Base-by-base conservation (phyloP, 2,329 filamentous ascomycete species). In the Dendryphion nanum region DNA sequence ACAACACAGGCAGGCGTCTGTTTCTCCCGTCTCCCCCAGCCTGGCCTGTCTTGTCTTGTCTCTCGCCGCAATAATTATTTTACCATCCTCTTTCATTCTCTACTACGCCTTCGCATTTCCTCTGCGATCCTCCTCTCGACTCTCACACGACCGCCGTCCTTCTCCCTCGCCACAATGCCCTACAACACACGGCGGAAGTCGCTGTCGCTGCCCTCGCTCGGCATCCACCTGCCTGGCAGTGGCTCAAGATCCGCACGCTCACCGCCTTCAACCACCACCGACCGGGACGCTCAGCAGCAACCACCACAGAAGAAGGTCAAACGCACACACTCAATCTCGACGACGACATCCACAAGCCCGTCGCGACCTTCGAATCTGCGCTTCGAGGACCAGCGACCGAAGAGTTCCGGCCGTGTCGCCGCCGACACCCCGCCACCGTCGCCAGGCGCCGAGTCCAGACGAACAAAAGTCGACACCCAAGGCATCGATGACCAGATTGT, bases 101-200 rank as follows among this genome's bases (percentile, higher is more conserved):
- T 30, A 10, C 15, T 30, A 13, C 29, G 10, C 16, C 29, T 8
- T 30, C 29, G 10, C 29, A 30, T 17, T 42, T 45, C 30, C 41
- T 33, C 18, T 33, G 15, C 15, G 15, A 15, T 13, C 29, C 15
- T 30, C 29, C 29, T 30, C 29, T 17, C 16, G 13, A 17, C 29
- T 12, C 10, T 30, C 15, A 16, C 29, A 16, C 29, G 29, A 8
- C 29, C 8, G 10, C 16, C 15, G 15, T 5, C 19, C 21, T 26
- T 34, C 30, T 14, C 26, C 21, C 6, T 16, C 18, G 30, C 48
- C 56, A 71, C 55, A 59, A 95, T 95, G 89, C 86, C 85, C 63
- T 96, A 96, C 77, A 95, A 96, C 70, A 97, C 91, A 53, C 86
- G 91, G 71, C 85, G 90, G 69, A 97, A 97, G 76, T 95, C 89